These are phyloP conservation scores for Plasmodium gaboni DNA, from an alignment of 169 alveolate species.

Conservation along the genomic window DNA sequence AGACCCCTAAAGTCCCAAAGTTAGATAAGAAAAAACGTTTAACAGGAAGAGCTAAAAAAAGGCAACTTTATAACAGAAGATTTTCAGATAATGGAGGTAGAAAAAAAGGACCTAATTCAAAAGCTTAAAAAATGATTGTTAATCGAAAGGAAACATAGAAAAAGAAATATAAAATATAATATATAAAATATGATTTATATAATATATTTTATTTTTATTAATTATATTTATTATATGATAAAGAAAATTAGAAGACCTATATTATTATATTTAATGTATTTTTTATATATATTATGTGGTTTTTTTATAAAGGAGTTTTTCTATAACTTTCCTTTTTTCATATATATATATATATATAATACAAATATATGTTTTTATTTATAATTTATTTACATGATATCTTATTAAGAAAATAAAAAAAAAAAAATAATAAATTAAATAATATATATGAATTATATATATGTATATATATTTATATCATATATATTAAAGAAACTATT, in stretches of 20 bases:
- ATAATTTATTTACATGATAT: neutral
- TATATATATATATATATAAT: too few species aligned
- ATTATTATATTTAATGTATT: neutral
- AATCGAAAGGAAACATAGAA: neutral
- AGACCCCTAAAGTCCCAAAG: slow-evolving; percentile 97
- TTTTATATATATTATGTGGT: neutral
- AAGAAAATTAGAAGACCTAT: neutral
- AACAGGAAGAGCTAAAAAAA: slow-evolving; percentile 99
- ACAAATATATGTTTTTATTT: neutral
- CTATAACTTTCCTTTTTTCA: too few species aligned
- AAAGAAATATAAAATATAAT: neutral
- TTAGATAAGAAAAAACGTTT: slow-evolving; percentile 95
- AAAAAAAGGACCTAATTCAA: slow-evolving; percentile 90
- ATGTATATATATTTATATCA: too few species aligned
- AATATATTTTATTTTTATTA: neutral
- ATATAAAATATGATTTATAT: too few species aligned
- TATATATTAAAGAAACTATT: neutral
- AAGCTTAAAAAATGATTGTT: neutral
- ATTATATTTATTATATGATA: too few species aligned
- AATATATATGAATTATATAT: slow-evolving; percentile 3
- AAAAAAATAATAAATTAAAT: neutral
- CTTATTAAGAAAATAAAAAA: too few species aligned
- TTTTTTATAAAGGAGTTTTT: too few species aligned
- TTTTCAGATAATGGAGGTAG: slow-evolving; percentile 91
- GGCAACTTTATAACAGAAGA: slow-evolving; percentile 97